phyloP scores from a whole-genome alignment of 2,329 filamentous ascomycete genomes.

The Diaporthe australafricana region DNA sequence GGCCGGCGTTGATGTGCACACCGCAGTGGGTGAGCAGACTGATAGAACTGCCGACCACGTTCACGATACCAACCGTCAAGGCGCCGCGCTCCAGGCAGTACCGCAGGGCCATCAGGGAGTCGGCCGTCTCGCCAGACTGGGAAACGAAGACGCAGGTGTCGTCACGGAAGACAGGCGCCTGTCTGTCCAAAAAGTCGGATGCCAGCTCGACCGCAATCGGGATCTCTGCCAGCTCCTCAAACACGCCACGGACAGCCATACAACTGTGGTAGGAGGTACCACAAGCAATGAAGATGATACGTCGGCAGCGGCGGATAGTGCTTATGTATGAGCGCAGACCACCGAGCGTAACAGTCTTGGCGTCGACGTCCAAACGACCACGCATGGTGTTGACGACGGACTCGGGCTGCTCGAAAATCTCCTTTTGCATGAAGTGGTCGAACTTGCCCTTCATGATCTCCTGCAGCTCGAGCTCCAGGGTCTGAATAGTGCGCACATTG shows the following conservation, averaged over 20 bases:
- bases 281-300: slow-evolving; percentile 99
- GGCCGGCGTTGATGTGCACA: slow-evolving; percentile 99
- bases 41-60: slow-evolving; percentile 98
- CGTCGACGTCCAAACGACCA: slow-evolving; percentile 92
- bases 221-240: slow-evolving; percentile 98
- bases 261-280: slow-evolving; percentile 99
- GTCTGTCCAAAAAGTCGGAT: slow-evolving; percentile 96
- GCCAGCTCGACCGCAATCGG: slow-evolving; percentile 97
- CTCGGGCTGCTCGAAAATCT: slow-evolving; percentile 99
- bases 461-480: slow-evolving; percentile 97
- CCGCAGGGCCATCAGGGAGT: slow-evolving; percentile 95
- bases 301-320: slow-evolving; percentile 94
- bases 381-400: slow-evolving; percentile 99
- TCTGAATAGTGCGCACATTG: slow-evolving; percentile 98
- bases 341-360: slow-evolving; percentile 96
- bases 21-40: slow-evolving; percentile 98
- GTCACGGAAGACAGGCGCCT: slow-evolving; percentile 98
- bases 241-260: slow-evolving; percentile 98
- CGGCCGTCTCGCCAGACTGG: slow-evolving; percentile 97
- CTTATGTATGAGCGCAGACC: slow-evolving; percentile 95
- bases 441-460: slow-evolving; percentile 99
- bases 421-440: slow-evolving; percentile 99
- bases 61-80: slow-evolving; percentile 97
- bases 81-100: slow-evolving; percentile 99
- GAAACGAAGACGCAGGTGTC: slow-evolving; percentile 99